Base-by-base conservation (phyloP, 257 asterid genomes). In the Perilla frutescens region DNA sequence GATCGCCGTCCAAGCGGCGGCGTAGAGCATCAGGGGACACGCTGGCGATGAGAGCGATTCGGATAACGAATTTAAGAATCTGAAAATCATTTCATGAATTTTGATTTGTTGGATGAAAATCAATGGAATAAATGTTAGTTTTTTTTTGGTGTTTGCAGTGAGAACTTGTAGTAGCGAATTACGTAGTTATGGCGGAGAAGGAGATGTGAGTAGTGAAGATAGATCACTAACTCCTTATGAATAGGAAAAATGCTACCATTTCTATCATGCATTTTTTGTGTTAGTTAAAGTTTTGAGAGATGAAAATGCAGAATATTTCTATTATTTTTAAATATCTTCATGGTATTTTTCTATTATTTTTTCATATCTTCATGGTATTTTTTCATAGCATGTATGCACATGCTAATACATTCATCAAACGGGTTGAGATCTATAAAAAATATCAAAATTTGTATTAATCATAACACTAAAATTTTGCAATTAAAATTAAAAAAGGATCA, bases 1-100 rank as follows among this genome's bases (percentile, higher is more conserved):
- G 26, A 88, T 31, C 45, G 83, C 75, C 47, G 93, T 88, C 93
- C 93, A 88, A 0, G 86, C 62, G 57, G 83, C 78, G 53, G 91
- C 89, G 73, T 86, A 84, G 72, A 77, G 70, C 54, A 88, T 32
- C 12, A 63, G 79, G 79, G 67, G 47, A 7, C 80, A 76, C 47
- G 64, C 79, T 45, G 8, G 80, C 20, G 11, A 76, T 56, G 13
- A 79, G 81, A 40, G 78, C 6, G 60, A 65, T 4, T 65, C 34
- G 2, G 73, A 36, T 4, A 65, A 5, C 8, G 80, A 68, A 48
- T 81, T 70, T 32, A 82, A 66, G 69, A 87, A 72, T 32, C 67
- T 75, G 70, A 79, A 68, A 53, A 64, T 82, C 93, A 87, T 85
- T 49, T 45, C 51, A 5, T 39, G 32, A 57, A 70, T 20, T 6